phyloP scores from a whole-genome alignment of 306 rosid genomes.

The Fagus crenata region DNA sequence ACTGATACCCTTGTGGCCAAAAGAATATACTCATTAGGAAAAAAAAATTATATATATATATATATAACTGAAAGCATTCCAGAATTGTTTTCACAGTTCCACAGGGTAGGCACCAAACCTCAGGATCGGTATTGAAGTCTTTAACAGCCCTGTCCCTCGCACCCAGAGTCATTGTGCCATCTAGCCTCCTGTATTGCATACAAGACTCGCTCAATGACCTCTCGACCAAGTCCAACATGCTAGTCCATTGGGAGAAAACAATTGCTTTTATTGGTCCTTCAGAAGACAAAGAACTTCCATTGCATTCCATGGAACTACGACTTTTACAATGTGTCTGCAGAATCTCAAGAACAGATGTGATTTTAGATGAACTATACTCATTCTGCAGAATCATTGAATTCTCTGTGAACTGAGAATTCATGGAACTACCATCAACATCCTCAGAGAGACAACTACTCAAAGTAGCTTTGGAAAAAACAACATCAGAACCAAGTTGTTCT shows the following conservation, averaged over 20 bases:
- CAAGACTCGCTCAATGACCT: constrained; percentile 43
- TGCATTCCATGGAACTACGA: constrained; percentile 32
- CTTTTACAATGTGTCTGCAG: constrained; percentile 49
- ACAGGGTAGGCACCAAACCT: constrained; percentile 62
- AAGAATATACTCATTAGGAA: constrained; percentile 24
- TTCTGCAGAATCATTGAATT: constrained; percentile 55
- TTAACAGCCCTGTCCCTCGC: constrained; percentile 86
- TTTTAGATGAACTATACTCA: constrained; percentile 79
- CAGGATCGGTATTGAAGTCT: constrained; percentile 74
- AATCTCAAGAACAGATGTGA: constrained; percentile 82
- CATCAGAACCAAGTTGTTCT: constrained; percentile 61
- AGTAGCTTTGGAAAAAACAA: constrained; percentile 78
- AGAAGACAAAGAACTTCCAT: constrained; percentile 37
- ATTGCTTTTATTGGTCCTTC: constrained; percentile 69
- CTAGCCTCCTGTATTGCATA: constrained; percentile 81
- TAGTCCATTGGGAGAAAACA: constrained; percentile 95
- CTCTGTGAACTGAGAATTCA: constrained; percentile 41
- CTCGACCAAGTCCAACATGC: constrained; percentile 92
- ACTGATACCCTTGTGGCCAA: constrained; percentile 6
- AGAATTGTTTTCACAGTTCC: constrained; percentile 5
- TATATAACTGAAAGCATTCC: not conserved
- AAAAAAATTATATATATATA: constrained; percentile 1
- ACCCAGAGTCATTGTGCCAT: constrained; percentile 78
- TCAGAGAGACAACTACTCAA: constrained; percentile 68
- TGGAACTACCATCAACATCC: constrained; percentile 52